Evolutionary conservation across 2,329 filamentous ascomycete species (phyloP).

Genomic region (Parafenestella ontariensis): DNA sequence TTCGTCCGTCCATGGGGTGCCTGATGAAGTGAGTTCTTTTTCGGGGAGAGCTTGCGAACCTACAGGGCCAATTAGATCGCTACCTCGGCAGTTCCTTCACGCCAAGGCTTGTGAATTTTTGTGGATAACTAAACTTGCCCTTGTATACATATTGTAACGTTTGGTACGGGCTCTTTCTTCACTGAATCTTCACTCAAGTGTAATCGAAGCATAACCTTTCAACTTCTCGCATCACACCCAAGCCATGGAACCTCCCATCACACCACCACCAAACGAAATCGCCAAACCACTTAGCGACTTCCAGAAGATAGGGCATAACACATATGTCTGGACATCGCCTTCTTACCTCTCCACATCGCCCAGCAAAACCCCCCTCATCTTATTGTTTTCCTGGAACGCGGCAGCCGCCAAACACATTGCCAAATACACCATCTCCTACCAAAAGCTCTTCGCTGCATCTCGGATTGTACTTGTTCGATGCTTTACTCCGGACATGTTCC

Average conservation of each 20-base stretch:
- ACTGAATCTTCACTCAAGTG: neutral
- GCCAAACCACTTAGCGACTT: slow-evolving; percentile 39
- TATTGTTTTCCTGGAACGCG: slow-evolving; percentile 46
- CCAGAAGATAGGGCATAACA: slow-evolving; percentile 43
- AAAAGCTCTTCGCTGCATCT: slow-evolving; percentile 38
- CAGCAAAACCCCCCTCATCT: slow-evolving; percentile 31
- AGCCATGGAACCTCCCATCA: slow-evolving; percentile 16
- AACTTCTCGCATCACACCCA: neutral
- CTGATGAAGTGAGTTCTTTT: neutral
- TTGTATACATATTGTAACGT: neutral
- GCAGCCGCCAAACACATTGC: slow-evolving; percentile 46
- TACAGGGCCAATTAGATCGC: slow-evolving; percentile 12
- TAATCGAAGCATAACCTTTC: neutral
- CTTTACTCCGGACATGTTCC: slow-evolving; percentile 41
- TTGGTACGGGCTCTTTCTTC: neutral
- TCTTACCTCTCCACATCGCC: slow-evolving; percentile 14
- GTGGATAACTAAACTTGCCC: neutral
- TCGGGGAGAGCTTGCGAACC: slow-evolving; percentile 8
- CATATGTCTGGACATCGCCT: slow-evolving; percentile 38
- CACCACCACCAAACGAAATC: slow-evolving; percentile 7
- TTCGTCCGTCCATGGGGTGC: too few relatives aligned
- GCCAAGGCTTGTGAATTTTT: neutral
- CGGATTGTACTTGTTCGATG: slow-evolving; percentile 42
- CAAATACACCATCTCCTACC: slow-evolving; percentile 46
- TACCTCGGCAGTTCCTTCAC: slow-evolving; percentile 10